These are phyloP conservation scores for Xerocomellus dryophilus DNA, from an alignment of 768 basidiomycete species.

Conservation along the genomic window DNA sequence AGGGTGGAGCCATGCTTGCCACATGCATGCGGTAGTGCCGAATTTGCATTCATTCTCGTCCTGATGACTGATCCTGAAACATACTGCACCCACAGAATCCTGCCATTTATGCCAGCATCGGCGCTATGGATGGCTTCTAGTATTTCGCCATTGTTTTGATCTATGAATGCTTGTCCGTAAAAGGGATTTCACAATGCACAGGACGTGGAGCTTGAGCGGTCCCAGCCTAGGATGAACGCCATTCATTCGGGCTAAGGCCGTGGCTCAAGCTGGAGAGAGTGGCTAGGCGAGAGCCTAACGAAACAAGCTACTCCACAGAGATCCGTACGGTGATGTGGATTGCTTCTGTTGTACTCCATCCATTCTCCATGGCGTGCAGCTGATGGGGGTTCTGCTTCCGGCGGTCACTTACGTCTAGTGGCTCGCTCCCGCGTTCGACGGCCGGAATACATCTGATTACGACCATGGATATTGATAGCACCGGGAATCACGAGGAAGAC, in stretches of 20 bases:
- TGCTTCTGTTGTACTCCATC: constrained; percentile 17
- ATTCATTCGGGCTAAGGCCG: constrained; percentile 17
- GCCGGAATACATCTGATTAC: constrained; percentile 15
- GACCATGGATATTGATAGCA: constrained; percentile 21
- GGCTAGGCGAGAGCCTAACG: constrained; percentile 11
- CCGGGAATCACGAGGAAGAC: constrained; percentile 17
- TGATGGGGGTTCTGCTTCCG: constrained; percentile 26
- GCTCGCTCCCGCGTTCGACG: constrained; percentile 32
- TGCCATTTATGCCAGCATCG: constrained; percentile 21
- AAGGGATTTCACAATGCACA: constrained; percentile 26
- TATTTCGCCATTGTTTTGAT: constrained; percentile 17
- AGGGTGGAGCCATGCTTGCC: constrained; percentile 34
- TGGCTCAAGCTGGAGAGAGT: constrained; percentile 10
- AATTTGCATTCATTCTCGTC: constrained; percentile 32
- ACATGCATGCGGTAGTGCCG: constrained; percentile 29
- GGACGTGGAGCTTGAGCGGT: constrained; percentile 32
- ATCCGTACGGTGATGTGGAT: constrained; percentile 14
- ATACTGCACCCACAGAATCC: constrained; percentile 24
- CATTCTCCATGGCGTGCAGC: constrained; percentile 20
- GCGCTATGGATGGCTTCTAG: constrained; percentile 21
- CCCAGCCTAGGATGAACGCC: constrained; percentile 14
- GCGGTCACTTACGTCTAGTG: constrained; percentile 31
- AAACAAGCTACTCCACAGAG: constrained; percentile 15
- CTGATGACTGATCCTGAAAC: constrained; percentile 16
- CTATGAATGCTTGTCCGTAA: constrained; percentile 8